phyloP scores from a whole-genome alignment of 805 yeast genomes.

The Lipomyces orientalis region DNA sequence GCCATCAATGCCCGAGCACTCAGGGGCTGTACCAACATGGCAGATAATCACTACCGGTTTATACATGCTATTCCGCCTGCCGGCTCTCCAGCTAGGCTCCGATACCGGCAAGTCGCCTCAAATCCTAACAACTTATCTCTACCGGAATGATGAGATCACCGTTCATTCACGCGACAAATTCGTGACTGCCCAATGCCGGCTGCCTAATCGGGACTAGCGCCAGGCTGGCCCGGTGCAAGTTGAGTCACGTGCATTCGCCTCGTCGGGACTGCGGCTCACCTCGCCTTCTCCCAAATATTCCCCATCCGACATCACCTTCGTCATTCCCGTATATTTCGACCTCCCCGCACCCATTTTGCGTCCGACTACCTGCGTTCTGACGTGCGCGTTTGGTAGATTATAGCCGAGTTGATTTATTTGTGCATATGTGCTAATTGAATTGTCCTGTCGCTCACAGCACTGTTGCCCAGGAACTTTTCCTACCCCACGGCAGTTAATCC shows the following conservation, averaged over 20 bases:
- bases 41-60: neutral
- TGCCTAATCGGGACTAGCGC: slow-evolving; percentile 1
- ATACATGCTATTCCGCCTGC: neutral
- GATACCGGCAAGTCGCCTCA: neutral
- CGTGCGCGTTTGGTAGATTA: neutral
- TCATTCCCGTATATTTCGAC: neutral
- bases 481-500: neutral
- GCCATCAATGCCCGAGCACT: neutral
- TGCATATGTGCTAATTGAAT: neutral
- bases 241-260: slow-evolving; percentile 9
- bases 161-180: neutral
- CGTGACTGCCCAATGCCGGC: neutral
- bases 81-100: neutral
- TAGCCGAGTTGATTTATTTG: neutral
- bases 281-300: slow-evolving; percentile 1
- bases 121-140: neutral
- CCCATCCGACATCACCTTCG: neutral
- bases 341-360: neutral
- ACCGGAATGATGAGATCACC: neutral
- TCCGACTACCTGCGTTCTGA: neutral
- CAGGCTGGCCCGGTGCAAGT: slow-evolving; percentile 2
- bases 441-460: neutral
- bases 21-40: neutral
- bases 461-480: neutral
- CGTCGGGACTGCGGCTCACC: slow-evolving; percentile 6